These are phyloP conservation scores for Piper longum DNA, from an alignment of 164 flowering plant genomes.

Conservation along the genomic window DNA sequence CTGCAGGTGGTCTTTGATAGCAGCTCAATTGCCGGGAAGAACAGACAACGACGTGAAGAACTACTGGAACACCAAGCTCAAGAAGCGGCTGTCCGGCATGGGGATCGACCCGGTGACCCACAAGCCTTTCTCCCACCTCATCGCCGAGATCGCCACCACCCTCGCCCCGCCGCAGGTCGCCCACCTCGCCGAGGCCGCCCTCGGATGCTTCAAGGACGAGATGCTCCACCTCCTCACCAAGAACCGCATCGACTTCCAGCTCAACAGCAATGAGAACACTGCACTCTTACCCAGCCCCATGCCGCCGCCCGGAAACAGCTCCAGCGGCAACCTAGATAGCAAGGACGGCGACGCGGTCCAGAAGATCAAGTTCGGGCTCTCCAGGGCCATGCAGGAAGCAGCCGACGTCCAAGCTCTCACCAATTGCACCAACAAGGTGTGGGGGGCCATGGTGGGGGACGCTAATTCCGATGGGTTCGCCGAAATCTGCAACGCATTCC, in stretches of 20 bases:
- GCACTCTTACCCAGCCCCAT: slow-evolving; percentile 2
- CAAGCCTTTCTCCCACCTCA: slow-evolving; percentile 94
- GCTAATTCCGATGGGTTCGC: slow-evolving; percentile 20
- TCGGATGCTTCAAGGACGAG: slow-evolving; percentile 95
- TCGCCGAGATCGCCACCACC: slow-evolving; percentile 96
- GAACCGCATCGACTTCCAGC: slow-evolving; percentile 62
- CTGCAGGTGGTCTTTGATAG: slow-evolving; percentile 82
- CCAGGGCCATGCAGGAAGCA: slow-evolving; percentile 68
- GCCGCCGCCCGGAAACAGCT: slow-evolving; percentile 11
- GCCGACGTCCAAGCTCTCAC: slow-evolving; percentile 10
- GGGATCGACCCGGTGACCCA: slow-evolving; percentile 97
- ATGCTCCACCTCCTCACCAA: slow-evolving; percentile 95
- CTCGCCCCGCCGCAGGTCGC: slow-evolving; percentile 90
- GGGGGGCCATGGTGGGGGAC: slow-evolving; percentile 28
- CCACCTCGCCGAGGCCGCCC: slow-evolving; percentile 89
- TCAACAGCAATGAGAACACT: slow-evolving; percentile 26
- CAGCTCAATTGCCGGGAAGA: slow-evolving; percentile 83
- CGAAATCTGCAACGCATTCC: slow-evolving; percentile 26
- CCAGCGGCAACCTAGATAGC: slow-evolving; percentile 16
- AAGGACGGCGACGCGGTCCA: slow-evolving; percentile 39
- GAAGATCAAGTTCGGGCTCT: slow-evolving; percentile 57
- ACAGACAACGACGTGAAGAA: slow-evolving; percentile 96
- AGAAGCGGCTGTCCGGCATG: slow-evolving; percentile 93
- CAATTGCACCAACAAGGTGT: slow-evolving; percentile 22
- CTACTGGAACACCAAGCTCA: slow-evolving; percentile 97